Base-by-base conservation (phyloP, 371 early-diverging fungal genomes). In the Mortierella sp. region DNA sequence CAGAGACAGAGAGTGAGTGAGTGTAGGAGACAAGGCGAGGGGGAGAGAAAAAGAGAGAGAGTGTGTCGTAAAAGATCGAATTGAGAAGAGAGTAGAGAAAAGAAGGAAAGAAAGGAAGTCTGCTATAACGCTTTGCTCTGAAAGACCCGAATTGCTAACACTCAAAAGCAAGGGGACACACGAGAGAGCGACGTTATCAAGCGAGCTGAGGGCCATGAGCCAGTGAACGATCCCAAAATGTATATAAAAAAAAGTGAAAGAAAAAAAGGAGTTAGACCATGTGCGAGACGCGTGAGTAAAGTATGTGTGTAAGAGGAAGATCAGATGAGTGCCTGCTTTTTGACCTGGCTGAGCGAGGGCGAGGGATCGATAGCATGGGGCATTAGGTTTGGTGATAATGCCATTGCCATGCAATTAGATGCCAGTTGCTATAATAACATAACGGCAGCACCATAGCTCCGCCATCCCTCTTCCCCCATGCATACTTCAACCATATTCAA, bases 161-260 rank as follows among this genome's bases (percentile, higher is more conserved):
- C 41, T 24, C 68, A 68, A 68, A 68, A 68, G 68, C 41, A 68
- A 68, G 68, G 68, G 41, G 68, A 41, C 21, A 24, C 24, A 32
- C 14, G 18, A 35, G 24, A 68, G 68, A 41, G 41, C 68, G 38
- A 68, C 24, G 71, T 32, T 43, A 10, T 44, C 46, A 72, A 49
- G 72, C 72, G 68, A 68, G 63, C 63, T 60, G 63, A 18, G 41
- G 68, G 41, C 38, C 18, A 21, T 38, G 68, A 65, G 68, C 68
- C 18, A 41, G 68, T 41, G 65, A 35, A 21, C 65, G 68, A 68
- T 68, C 24, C 16, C 56, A 56, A 60, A 10, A 60, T 14, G 32
- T 16, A 63, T 5, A 14, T 35, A 63, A 60, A 60, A 16, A 44
- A 49, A 49, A 1, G 18, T 49, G 21, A 38, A 38, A 41, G 7